phyloP scores from a whole-genome alignment of 257 asterid genomes.

The Echites panduratus region DNA sequence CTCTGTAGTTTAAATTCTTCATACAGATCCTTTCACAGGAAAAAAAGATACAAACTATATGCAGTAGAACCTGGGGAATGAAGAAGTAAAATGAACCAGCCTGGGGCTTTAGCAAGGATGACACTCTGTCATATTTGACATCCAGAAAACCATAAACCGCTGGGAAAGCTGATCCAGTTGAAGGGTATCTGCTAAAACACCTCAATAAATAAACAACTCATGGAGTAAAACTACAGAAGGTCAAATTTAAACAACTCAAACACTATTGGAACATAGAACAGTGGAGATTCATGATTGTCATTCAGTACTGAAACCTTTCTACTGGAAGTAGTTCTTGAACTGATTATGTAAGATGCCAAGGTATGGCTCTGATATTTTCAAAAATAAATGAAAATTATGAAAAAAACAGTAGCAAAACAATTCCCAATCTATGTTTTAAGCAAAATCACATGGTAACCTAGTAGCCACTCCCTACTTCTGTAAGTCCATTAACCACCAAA shows the following conservation, averaged over 20 bases:
- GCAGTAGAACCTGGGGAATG: slow-evolving; percentile 62
- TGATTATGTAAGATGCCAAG: neutral
- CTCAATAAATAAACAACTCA: slow-evolving; percentile 1
- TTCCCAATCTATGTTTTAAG: neutral
- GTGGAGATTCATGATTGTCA: neutral
- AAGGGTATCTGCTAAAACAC: slow-evolving; percentile 44
- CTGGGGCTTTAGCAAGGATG: slow-evolving; percentile 42
- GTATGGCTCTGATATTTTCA: neutral
- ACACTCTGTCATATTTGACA: slow-evolving; percentile 39
- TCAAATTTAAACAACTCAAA: neutral
- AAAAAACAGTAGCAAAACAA: neutral
- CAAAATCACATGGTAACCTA: neutral
- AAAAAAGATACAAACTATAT: neutral
- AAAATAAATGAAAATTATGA: neutral
- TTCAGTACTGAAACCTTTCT: neutral
- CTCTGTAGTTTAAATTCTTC: neutral
- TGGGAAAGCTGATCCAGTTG: slow-evolving; percentile 52
- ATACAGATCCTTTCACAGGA: neutral
- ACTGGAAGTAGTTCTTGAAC: neutral
- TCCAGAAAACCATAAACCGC: slow-evolving; percentile 79
- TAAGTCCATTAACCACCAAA: neutral
- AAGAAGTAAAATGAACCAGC: slow-evolving; percentile 60
- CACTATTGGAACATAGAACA: neutral
- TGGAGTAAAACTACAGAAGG: neutral
- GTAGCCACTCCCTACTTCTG: neutral